phyloP scores from a whole-genome alignment of 441 rosid genomes.

The Hura crepitans region DNA sequence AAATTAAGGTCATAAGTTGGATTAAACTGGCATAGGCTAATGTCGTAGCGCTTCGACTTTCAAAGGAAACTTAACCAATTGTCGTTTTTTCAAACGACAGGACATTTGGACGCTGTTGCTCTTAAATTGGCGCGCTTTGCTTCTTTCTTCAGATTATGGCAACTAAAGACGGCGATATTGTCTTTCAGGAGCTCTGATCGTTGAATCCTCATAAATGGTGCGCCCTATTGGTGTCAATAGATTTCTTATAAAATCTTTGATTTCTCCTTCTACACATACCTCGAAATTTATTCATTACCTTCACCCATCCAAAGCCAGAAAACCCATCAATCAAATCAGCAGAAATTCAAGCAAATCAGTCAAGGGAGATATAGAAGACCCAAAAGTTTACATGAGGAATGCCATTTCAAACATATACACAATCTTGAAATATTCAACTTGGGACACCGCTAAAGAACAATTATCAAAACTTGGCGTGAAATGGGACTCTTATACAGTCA shows the following conservation, averaged over 20 bases:
- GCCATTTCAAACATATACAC: slow-evolving; percentile 48
- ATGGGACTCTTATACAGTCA: slow-evolving; percentile 83
- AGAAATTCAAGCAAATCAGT: slow-evolving; percentile 18
- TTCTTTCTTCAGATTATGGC: background rate
- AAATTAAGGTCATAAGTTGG: too few relatives aligned
- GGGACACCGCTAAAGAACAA: slow-evolving; percentile 68
- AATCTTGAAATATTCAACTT: slow-evolving; percentile 59
- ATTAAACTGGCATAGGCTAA: too few relatives aligned
- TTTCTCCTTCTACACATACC: slow-evolving; percentile 8
- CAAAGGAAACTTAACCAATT: background rate
- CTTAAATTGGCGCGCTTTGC: background rate
- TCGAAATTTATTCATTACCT: slow-evolving; percentile 26
- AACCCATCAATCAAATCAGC: slow-evolving; percentile 21
- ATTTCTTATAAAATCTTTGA: slow-evolving; percentile 12
- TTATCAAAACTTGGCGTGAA: slow-evolving; percentile 38
- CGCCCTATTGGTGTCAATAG: slow-evolving; percentile 7
- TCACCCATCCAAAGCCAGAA: slow-evolving; percentile 33
- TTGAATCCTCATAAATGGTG: background rate
- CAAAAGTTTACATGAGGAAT: slow-evolving; percentile 55
- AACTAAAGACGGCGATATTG: background rate
- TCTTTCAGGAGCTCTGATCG: background rate
- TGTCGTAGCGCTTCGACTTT: too few relatives aligned
- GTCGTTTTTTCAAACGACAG: background rate
- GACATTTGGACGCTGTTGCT: background rate
- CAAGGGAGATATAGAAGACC: slow-evolving; percentile 21